Evolutionary conservation across 2,329 filamentous ascomycete genomes (phyloP).

Genomic region (Venturia nashicola): DNA sequence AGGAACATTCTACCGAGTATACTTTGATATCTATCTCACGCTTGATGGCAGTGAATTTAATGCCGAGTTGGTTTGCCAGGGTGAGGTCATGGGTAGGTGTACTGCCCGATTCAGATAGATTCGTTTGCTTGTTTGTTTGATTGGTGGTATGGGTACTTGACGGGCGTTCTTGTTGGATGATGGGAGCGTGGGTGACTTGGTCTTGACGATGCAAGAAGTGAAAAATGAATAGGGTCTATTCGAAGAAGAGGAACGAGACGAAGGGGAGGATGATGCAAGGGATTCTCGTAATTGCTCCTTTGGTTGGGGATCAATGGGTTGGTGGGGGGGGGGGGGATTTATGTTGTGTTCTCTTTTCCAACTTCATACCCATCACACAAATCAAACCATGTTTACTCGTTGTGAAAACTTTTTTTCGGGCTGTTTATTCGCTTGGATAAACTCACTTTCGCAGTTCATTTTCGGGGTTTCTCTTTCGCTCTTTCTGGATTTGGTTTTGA

Average conservation of each 20-base stretch:
- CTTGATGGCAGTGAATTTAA: slow-evolving; percentile 97
- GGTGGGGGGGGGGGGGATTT: not conserved
- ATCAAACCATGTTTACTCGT: not conserved
- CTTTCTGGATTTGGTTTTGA: no score
- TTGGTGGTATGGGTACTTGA: not conserved
- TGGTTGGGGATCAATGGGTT: not conserved
- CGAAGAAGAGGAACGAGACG: not conserved
- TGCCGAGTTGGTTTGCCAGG: slow-evolving; percentile 96
- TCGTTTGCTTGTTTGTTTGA: not conserved
- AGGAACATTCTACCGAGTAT: slow-evolving; percentile 56
- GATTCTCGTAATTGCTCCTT: not conserved
- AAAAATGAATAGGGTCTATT: not conserved
- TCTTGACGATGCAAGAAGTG: not conserved
- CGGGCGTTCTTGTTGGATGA: slow-evolving; percentile 1
- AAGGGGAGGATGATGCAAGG: not conserved
- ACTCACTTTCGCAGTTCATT: no score
- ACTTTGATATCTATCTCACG: slow-evolving; percentile 66
- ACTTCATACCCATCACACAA: not conserved
- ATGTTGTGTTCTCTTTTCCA: not conserved
- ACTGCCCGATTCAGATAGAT: slow-evolving; percentile 67
- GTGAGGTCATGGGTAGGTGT: slow-evolving; percentile 97
- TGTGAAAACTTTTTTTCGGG: not conserved
- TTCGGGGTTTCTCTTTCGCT: no score
- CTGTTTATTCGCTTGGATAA: no score
- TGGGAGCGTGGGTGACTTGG: not conserved